Conservation (phyloP, 345 rosid species). For the Citrus trifoliata region DNA sequence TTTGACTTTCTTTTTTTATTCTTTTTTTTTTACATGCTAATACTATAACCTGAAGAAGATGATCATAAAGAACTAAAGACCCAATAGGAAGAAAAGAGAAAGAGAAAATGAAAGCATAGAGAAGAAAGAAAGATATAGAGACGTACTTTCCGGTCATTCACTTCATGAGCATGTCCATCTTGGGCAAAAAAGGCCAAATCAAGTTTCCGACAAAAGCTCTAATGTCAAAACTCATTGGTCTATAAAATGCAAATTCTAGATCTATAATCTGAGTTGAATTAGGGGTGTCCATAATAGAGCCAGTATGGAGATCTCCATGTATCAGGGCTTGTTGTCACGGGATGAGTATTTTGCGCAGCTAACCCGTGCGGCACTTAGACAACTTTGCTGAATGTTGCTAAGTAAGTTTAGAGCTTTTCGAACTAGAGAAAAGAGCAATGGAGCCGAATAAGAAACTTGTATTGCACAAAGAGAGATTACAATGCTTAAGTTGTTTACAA, state of each 20-base stretch:
- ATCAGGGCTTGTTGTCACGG: conserved; percentile 83
- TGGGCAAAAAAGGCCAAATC: conserved; percentile 87
- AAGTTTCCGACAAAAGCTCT: conserved; percentile 95
- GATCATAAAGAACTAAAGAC: no score
- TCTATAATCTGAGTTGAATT: conserved; percentile 89
- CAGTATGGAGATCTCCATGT: conserved; percentile 96
- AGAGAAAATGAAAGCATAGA: no score
- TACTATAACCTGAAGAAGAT: neutral
- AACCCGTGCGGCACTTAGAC: no score
- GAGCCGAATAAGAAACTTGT: no score
- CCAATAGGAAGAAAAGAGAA: no score
- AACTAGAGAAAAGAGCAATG: no score
- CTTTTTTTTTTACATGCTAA: neutral
- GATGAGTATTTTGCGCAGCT: no score
- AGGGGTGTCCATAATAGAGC: conserved; percentile 84
- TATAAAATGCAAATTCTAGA: conserved; percentile 85
- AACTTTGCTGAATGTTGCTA: no score
- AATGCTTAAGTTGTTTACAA: no score
- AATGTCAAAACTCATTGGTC: conserved; percentile 90
- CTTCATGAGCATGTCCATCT: conserved; percentile 72
- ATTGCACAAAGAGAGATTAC: no score
- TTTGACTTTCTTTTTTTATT: neutral
- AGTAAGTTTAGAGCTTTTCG: no score
- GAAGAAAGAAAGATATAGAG: neutral
- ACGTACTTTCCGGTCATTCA: conserved; percentile 67